Evolutionary conservation across 306 rosid genomes (phyloP).

Genomic region (Malus sylvestris): DNA sequence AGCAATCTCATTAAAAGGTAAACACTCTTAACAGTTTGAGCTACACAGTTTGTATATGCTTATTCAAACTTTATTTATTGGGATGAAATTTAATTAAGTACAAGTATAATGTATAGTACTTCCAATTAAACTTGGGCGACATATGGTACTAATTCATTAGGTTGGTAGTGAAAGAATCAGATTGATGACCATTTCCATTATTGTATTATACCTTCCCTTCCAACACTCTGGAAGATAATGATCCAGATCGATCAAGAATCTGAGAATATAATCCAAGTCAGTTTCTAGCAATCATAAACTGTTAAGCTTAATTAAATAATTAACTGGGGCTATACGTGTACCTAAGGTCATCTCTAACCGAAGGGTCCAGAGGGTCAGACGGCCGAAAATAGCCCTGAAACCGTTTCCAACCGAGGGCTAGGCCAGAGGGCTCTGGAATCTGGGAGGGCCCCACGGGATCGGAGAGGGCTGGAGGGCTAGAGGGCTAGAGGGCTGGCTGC

Average conservation of each 20-base stretch:
- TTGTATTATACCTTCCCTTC: conserved; percentile 5
- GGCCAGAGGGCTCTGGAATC: too few relatives aligned
- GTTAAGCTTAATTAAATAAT: background rate
- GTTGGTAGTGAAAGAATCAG: conserved; percentile 11
- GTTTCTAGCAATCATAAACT: background rate
- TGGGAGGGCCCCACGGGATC: too few relatives aligned
- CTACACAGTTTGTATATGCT: background rate
- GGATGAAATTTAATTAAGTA: background rate
- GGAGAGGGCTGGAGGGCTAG: too few relatives aligned
- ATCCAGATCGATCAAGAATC: conserved; percentile 17
- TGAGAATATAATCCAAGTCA: background rate
- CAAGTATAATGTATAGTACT: conserved; percentile 7
- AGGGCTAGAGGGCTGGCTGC: too few relatives aligned
- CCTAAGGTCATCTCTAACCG: background rate
- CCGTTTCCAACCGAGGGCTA: too few relatives aligned
- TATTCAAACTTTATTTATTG: background rate
- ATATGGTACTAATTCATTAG: conserved; percentile 8
- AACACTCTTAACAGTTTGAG: background rate
- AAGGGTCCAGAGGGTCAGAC: too few relatives aligned
- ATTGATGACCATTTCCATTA: background rate
- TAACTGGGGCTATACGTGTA: background rate
- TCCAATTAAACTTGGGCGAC: background rate
- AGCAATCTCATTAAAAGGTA: too few relatives aligned
- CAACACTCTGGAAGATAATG: conserved; percentile 22
- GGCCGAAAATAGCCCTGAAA: too few relatives aligned